phyloP scores from a whole-genome alignment of 2,329 filamentous ascomycete genomes.

The Phoma sp. region DNA sequence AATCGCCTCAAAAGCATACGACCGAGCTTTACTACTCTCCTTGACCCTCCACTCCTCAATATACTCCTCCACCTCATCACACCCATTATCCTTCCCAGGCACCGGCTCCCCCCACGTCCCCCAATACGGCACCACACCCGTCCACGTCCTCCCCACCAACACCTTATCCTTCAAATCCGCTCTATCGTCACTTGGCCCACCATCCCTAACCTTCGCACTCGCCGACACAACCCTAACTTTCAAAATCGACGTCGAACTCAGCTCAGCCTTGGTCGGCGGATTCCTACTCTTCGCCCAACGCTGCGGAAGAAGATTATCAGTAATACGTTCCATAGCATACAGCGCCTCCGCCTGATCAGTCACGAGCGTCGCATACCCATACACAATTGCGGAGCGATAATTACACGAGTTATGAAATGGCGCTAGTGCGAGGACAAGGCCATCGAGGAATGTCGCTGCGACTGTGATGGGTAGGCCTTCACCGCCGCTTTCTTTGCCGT shows the following conservation, averaged over 20 bases:
- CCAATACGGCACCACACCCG: slow-evolving; percentile 48
- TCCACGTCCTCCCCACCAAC: slow-evolving; percentile 39
- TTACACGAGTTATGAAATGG: slow-evolving; percentile 49
- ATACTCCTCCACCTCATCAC: slow-evolving; percentile 66
- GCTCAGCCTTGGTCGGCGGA: slow-evolving; percentile 40
- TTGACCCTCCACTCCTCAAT: slow-evolving; percentile 54
- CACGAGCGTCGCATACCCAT: slow-evolving; percentile 41
- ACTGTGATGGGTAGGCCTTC: slow-evolving; percentile 44
- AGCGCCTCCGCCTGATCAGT: slow-evolving; percentile 30
- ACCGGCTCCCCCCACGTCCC: slow-evolving; percentile 44
- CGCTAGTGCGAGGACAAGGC: slow-evolving; percentile 43
- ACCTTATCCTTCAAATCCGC: slow-evolving; percentile 38
- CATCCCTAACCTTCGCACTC: slow-evolving; percentile 44
- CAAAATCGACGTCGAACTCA: slow-evolving; percentile 40
- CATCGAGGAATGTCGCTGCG: slow-evolving; percentile 54
- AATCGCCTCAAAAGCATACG: slow-evolving; percentile 34
- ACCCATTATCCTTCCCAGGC: slow-evolving; percentile 49
- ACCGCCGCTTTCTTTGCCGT: slow-evolving; percentile 21
- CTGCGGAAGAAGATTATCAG: slow-evolving; percentile 41
- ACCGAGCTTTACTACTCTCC: slow-evolving; percentile 34
- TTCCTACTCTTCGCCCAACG: slow-evolving; percentile 42
- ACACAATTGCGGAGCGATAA: slow-evolving; percentile 42
- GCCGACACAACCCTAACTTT: slow-evolving; percentile 36
- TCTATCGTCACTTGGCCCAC: slow-evolving; percentile 45
- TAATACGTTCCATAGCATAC: slow-evolving; percentile 43